A percentile compares a stretch with the other conserved stretches of the same genome.
phyloP scores from a whole-genome alignment of 768 basidiomycete genomes.

The Rhodosporidiobolus sp. region DNA sequence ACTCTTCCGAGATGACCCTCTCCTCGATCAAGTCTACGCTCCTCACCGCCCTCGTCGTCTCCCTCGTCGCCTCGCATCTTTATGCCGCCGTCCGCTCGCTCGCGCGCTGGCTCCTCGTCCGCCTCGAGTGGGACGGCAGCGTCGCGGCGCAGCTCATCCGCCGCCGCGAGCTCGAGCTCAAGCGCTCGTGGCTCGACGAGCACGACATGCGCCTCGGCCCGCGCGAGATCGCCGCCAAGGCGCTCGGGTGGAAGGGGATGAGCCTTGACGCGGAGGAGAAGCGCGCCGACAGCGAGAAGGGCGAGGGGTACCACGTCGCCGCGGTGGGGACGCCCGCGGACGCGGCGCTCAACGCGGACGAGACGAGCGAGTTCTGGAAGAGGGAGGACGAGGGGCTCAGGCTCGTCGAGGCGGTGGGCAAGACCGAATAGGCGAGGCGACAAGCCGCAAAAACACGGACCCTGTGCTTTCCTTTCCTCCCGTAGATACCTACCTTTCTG shows the following conservation, averaged over 20 bases:
- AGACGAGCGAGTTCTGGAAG: constrained; percentile 16
- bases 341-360: constrained; percentile 13
- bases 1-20: constrained; percentile 26
- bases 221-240: constrained; percentile 18
- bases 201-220: constrained; percentile 19
- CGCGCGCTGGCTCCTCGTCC: constrained; percentile 68
- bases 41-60: constrained; percentile 65
- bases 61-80: constrained; percentile 81
- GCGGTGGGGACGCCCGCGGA: constrained; percentile 4
- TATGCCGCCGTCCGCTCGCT: constrained; percentile 65
- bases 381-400: constrained; percentile 11
- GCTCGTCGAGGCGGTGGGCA: constrained; percentile 4
- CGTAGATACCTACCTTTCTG: no score
- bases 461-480: no score
- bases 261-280: constrained; percentile 6
- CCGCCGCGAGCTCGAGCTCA: constrained; percentile 57
- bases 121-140: constrained; percentile 72
- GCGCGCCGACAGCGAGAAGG: background rate
- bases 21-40: constrained; percentile 48
- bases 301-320: background rate
- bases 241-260: constrained; percentile 12
- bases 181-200: constrained; percentile 40
- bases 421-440: no score
- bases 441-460: no score
- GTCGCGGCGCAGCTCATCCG: constrained; percentile 62